Conservation (phyloP, 192 early-diverging fungal species). For the Irineochytrium annulatum region DNA sequence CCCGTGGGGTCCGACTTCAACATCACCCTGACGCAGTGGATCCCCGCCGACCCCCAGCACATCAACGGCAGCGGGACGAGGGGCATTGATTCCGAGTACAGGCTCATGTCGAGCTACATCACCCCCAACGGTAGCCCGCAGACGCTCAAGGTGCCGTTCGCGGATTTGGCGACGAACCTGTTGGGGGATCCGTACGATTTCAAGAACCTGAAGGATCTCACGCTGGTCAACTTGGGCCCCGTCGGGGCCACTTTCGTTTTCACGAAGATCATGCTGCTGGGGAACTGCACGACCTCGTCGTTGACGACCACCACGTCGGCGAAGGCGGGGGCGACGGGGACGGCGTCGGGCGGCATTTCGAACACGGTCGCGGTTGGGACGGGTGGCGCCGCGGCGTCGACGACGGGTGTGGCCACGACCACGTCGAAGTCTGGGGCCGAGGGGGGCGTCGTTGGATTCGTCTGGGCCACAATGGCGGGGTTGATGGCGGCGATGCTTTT, state of each 20-base stretch:
- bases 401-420: too few species aligned
- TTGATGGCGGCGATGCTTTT: too few species aligned
- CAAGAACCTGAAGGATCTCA: slow-evolving; percentile 25
- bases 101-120: slow-evolving; percentile 12
- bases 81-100: slow-evolving; percentile 16
- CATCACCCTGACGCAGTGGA: slow-evolving; percentile 20
- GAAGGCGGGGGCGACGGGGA: too few species aligned
- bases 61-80: background rate
- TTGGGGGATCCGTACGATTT: slow-evolving; percentile 22
- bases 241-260: slow-evolving; percentile 6
- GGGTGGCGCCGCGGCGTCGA: too few species aligned
- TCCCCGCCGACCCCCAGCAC: background rate
- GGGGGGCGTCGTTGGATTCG: too few species aligned
- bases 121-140: slow-evolving; percentile 16
- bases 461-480: too few species aligned
- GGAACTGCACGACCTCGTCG: slow-evolving; percentile 12
- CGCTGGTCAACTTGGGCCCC: slow-evolving; percentile 23
- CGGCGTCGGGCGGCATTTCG: too few species aligned
- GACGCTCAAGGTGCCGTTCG: background rate
- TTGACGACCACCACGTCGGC: too few species aligned
- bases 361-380: too few species aligned
- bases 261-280: slow-evolving; percentile 9
- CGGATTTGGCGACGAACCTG: slow-evolving; percentile 23
- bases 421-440: too few species aligned
- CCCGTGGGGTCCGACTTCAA: slow-evolving; percentile 13